These are phyloP conservation scores for Auricularia sp. DNA, from an alignment of 768 basidiomycete genomes.

Conservation along the genomic window DNA sequence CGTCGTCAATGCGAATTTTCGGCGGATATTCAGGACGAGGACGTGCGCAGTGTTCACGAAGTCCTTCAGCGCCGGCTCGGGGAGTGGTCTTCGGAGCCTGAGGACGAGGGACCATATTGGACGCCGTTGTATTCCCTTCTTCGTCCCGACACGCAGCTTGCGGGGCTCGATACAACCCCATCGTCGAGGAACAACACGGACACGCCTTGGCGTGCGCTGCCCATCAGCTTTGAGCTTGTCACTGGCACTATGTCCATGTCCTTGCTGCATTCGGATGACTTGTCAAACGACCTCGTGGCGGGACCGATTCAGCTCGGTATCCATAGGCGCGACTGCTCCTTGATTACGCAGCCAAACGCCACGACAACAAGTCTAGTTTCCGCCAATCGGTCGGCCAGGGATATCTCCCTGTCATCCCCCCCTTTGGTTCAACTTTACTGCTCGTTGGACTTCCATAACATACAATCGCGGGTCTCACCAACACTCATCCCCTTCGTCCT, in stretches of 20 bases:
- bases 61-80: neutral
- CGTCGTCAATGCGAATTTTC: neutral
- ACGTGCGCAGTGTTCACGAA: neutral
- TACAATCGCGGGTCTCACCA: constrained; percentile 40
- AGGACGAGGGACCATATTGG: neutral
- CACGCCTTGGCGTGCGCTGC: neutral
- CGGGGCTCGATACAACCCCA: neutral
- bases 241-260: neutral
- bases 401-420: constrained; percentile 7
- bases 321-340: neutral
- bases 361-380: neutral
- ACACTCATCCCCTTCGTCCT: constrained; percentile 52
- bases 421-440: constrained; percentile 18
- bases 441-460: constrained; percentile 31
- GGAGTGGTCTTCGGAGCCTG: neutral
- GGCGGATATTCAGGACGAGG: neutral
- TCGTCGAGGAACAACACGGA: neutral
- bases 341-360: neutral
- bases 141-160: neutral
- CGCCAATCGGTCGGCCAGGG: neutral
- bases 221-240: neutral
- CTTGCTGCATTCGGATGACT: neutral
- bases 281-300: neutral
- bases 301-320: neutral
- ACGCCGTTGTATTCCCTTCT: neutral